Evolutionary conservation across 139 green algal genomes (phyloP).

Genomic region (Ettlia oleoabundans): DNA sequence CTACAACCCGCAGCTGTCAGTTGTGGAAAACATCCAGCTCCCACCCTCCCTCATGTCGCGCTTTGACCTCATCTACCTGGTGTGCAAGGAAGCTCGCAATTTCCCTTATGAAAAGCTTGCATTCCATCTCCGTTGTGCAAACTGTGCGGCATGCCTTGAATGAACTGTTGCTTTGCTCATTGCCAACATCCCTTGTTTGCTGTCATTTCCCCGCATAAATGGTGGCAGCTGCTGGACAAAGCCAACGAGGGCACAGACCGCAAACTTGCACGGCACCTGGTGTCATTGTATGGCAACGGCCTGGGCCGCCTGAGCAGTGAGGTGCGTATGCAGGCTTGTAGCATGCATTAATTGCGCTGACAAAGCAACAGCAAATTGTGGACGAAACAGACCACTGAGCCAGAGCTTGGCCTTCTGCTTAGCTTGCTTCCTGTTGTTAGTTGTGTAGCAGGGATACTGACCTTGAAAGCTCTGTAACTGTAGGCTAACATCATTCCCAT

Average conservation of each 20-base stretch:
- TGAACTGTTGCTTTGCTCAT: too few relatives aligned
- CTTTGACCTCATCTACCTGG: slow-evolving; percentile 97
- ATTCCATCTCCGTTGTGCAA: too few relatives aligned
- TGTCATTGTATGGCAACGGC: slow-evolving; percentile 84
- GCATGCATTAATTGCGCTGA: not conserved
- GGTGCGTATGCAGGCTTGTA: not conserved
- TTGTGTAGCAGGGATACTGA: too few relatives aligned
- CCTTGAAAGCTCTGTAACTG: not conserved
- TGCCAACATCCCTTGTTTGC: not conserved
- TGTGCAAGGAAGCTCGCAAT: slow-evolving; percentile 19
- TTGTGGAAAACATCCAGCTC: slow-evolving; percentile 99
- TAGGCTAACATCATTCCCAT: slow-evolving; percentile 50
- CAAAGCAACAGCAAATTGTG: too few relatives aligned
- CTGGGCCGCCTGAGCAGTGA: slow-evolving; percentile 19
- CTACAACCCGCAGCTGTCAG: slow-evolving; percentile 88
- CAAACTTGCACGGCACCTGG: slow-evolving; percentile 89
- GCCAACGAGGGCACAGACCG: slow-evolving; percentile 83
- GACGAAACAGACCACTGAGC: too few relatives aligned
- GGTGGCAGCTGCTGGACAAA: slow-evolving; percentile 81
- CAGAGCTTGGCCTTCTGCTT: too few relatives aligned
- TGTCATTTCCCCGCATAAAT: too few relatives aligned
- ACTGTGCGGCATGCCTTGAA: not conserved
- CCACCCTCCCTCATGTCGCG: slow-evolving; percentile 94
- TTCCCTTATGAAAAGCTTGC: too few relatives aligned
- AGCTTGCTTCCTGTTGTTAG: too few relatives aligned